Evolutionary conservation across 768 basidiomycete genomes (phyloP).

Genomic region (Auriscalpium orientale): DNA sequence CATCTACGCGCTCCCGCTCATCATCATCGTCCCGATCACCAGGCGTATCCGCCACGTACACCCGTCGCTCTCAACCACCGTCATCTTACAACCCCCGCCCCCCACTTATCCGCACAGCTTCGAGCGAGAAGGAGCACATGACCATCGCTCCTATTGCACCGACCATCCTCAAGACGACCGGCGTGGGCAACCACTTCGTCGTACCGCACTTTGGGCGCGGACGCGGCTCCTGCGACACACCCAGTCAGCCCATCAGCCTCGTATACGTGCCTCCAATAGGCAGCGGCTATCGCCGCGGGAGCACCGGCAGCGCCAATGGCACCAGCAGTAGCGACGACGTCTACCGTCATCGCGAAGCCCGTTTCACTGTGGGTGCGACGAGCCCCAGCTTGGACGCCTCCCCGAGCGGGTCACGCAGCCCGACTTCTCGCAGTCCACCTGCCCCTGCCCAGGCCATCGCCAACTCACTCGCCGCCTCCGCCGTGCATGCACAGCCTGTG

Average conservation of each 20-base stretch:
- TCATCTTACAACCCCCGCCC: constrained; percentile 19
- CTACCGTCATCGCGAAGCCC: constrained; percentile 28
- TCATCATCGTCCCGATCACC: constrained; percentile 30
- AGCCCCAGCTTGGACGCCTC: constrained; percentile 13
- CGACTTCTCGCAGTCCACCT: too few relatives aligned
- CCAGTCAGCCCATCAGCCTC: constrained; percentile 50
- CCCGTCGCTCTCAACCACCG: constrained; percentile 16
- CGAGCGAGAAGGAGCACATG: constrained; percentile 39
- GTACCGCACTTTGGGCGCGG: constrained; percentile 23
- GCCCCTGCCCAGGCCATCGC: background rate
- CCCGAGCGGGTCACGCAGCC: constrained; percentile 3
- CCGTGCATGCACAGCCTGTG: constrained; percentile 6
- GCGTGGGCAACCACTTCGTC: constrained; percentile 33
- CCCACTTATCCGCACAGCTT: constrained; percentile 24
- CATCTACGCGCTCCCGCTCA: constrained; percentile 29
- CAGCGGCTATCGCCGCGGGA: constrained; percentile 19
- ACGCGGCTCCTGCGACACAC: constrained; percentile 7
- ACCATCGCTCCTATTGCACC: constrained; percentile 72
- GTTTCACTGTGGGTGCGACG: constrained; percentile 29
- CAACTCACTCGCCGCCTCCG: constrained; percentile 9
- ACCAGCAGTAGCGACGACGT: constrained; percentile 22
- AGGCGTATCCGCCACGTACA: constrained; percentile 4
- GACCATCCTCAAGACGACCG: constrained; percentile 79
- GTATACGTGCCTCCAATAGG: constrained; percentile 58
- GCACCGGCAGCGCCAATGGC: constrained; percentile 16